Conservation (phyloP, 2,329 filamentous ascomycete genomes). For the Alternaria gaisen region DNA sequence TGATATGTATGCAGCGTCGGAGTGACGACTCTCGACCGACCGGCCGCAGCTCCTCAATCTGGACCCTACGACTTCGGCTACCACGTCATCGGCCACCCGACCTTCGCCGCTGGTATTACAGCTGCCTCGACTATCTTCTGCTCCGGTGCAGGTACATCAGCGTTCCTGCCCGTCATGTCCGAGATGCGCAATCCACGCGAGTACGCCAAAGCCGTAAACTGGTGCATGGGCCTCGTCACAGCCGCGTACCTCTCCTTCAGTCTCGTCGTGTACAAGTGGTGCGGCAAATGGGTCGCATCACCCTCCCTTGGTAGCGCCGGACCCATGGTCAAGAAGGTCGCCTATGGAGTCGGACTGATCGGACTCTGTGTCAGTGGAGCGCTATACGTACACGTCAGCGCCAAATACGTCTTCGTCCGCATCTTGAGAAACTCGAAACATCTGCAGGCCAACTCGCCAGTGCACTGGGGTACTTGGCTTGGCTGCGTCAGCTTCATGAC, state of each 20-base stretch:
- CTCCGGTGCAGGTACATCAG: conserved; percentile 66
- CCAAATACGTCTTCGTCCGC: conserved; percentile 66
- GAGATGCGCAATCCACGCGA: conserved; percentile 69
- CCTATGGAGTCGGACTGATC: conserved; percentile 66
- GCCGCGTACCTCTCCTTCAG: conserved; percentile 67
- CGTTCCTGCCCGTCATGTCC: conserved; percentile 70
- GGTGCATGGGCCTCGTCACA: conserved; percentile 67
- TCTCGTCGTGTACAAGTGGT: conserved; percentile 69
- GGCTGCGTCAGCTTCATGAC: conserved; percentile 55
- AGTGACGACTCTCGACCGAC: conserved; percentile 65
- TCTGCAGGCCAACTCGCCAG: conserved; percentile 60
- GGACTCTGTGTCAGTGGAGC: conserved; percentile 62
- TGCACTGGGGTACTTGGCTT: conserved; percentile 68
- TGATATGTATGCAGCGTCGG: conserved; percentile 51
- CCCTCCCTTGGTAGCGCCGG: conserved; percentile 70
- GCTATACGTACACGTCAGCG: conserved; percentile 60
- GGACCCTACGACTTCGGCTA: conserved; percentile 69
- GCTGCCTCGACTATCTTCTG: conserved; percentile 67
- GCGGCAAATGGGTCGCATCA: conserved; percentile 69
- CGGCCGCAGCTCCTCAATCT: conserved; percentile 67
- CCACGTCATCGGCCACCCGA: conserved; percentile 63
- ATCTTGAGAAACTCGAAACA: conserved; percentile 62
- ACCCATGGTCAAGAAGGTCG: conserved; percentile 66
- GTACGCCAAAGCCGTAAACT: conserved; percentile 68
- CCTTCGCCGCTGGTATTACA: conserved; percentile 67